A percentile compares a stretch with the other conserved stretches of the same genome.
These are phyloP conservation scores for Plenodomus lindquistii DNA, from an alignment of 2,329 filamentous ascomycete genomes.

Conservation along the genomic window DNA sequence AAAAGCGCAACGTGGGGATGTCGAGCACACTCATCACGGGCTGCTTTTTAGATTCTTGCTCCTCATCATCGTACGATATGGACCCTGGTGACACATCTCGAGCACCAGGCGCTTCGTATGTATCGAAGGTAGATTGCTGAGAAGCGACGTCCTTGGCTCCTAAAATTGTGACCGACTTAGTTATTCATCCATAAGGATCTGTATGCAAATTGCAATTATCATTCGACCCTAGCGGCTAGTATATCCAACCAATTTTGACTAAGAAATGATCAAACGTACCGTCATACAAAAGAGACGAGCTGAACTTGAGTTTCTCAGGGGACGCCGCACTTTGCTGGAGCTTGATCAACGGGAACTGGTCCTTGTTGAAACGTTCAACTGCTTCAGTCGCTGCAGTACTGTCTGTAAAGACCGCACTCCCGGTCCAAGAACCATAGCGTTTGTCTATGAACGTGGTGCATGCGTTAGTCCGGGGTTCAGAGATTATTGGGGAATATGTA, in stretches of 20 bases:
- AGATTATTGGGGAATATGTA: too few species aligned
- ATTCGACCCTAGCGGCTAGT: too few species aligned
- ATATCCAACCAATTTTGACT: too few species aligned
- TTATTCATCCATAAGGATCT: too few species aligned
- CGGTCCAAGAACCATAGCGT: slow-evolving; percentile 26
- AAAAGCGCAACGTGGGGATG: slow-evolving; percentile 30
- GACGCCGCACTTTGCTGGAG: slow-evolving; percentile 15
- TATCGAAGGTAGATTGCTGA: slow-evolving; percentile 2
- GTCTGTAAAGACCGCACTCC: slow-evolving; percentile 22
- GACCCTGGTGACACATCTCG: slow-evolving; percentile 14
- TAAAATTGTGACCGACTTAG: too few species aligned
- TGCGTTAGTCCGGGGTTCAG: too few species aligned
- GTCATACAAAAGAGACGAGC: not conserved
- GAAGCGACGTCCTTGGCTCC: too few species aligned
- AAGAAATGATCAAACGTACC: not conserved
- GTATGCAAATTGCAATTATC: too few species aligned
- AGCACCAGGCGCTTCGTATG: slow-evolving; percentile 2
- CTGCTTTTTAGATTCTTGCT: slow-evolving; percentile 1
- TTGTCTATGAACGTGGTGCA: too few species aligned
- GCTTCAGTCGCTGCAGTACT: slow-evolving; percentile 15
- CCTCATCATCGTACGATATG: slow-evolving; percentile 11
- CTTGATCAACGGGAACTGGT: slow-evolving; percentile 18
- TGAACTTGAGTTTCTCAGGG: slow-evolving; percentile 24
- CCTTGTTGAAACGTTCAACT: slow-evolving; percentile 17
- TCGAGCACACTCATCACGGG: slow-evolving; percentile 17